phyloP scores from a whole-genome alignment of 371 early-diverging fungal genomes.

The Sporodiniella umbellata region DNA sequence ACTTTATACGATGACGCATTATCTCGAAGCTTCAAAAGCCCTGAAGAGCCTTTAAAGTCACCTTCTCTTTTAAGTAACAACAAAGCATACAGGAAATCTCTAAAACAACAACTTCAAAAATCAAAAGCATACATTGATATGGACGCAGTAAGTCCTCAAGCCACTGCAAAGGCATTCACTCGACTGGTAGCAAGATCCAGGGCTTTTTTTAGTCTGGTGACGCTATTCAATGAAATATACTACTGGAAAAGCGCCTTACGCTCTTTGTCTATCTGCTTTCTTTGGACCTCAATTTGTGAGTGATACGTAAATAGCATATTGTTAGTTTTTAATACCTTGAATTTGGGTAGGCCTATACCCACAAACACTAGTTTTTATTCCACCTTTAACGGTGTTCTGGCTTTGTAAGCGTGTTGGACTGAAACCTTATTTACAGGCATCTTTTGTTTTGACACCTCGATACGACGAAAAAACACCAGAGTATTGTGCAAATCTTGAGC shows the following conservation, averaged over 20 bases:
- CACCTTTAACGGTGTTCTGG: constrained; percentile 16
- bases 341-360: constrained; percentile 26
- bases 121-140: constrained; percentile 3
- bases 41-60: constrained; percentile 21
- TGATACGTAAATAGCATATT: too few relatives aligned
- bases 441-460: constrained; percentile 29
- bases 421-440: constrained; percentile 11
- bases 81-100: constrained; percentile 21
- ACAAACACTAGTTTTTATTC: constrained; percentile 17
- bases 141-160: constrained; percentile 26
- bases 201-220: constrained; percentile 25
- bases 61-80: constrained; percentile 19
- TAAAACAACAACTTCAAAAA: constrained; percentile 16
- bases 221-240: constrained; percentile 27
- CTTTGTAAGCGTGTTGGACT: constrained; percentile 21
- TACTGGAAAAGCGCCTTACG: constrained; percentile 21
- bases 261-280: constrained; percentile 15
- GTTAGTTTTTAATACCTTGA: too few relatives aligned
- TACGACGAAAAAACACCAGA: constrained; percentile 36
- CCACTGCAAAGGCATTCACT: constrained; percentile 39
- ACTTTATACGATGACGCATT: constrained; percentile 1
- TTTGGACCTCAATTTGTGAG: constrained; percentile 19
- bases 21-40: not conserved
- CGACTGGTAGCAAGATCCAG: constrained; percentile 39
- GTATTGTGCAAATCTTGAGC: constrained; percentile 33